These are phyloP conservation scores for Mesembryanthemum crystallinum DNA, from an alignment of 148 eudicot species.

Conservation along the genomic window DNA sequence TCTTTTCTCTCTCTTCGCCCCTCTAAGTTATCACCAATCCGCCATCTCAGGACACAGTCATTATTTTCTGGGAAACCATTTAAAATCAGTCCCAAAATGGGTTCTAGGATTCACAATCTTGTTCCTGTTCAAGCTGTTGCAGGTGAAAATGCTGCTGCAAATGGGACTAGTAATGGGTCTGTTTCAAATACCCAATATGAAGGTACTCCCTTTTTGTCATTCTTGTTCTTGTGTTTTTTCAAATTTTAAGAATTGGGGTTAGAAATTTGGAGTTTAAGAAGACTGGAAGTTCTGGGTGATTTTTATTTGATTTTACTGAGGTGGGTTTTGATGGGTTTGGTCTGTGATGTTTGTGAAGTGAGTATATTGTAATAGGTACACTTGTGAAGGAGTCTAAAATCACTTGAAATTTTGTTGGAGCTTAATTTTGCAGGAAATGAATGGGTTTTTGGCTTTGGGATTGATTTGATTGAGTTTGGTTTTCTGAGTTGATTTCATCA, in stretches of 20 bases:
- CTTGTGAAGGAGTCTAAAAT: background rate
- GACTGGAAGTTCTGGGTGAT: background rate
- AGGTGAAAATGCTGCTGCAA: conserved; percentile 33
- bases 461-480: background rate
- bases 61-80: conserved; percentile 16
- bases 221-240: background rate
- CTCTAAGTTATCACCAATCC: conserved; percentile 20
- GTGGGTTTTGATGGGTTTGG: conserved; percentile 3
- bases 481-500: background rate
- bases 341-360: background rate
- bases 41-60: background rate
- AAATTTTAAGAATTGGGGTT: conserved; percentile 4
- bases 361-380: no score
- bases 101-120: conserved; percentile 38
- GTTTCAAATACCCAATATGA: conserved; percentile 31
- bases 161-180: conserved; percentile 39
- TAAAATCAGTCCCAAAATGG: conserved; percentile 21
- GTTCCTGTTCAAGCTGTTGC: conserved; percentile 49
- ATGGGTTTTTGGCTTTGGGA: background rate
- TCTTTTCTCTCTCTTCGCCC: conserved; percentile 30
- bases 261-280: no score
- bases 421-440: background rate
- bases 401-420: background rate
- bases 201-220: conserved; percentile 23
- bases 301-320: background rate